Percentiles rank a stretch among this genome's conserved stretches.
These are phyloP conservation scores for Suillus occidentalis DNA, from an alignment of 768 basidiomycete genomes.

Conservation along the genomic window DNA sequence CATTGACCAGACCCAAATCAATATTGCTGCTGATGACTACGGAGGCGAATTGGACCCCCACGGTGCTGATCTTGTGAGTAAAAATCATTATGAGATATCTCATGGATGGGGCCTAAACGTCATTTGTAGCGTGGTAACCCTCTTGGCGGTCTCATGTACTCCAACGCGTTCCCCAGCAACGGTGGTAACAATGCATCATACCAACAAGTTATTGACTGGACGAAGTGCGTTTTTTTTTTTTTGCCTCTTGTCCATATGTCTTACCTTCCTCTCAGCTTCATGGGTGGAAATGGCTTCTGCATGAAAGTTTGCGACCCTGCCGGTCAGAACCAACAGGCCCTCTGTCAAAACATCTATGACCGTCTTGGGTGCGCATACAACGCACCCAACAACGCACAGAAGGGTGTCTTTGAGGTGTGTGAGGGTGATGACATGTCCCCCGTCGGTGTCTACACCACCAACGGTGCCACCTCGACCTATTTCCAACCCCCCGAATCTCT, in stretches of 20 bases:
- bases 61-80: conserved; percentile 54
- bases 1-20: conserved; percentile 59
- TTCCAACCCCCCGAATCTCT: conserved; percentile 48
- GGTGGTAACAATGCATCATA: conserved; percentile 40
- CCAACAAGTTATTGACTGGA: conserved; percentile 67
- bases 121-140: conserved; percentile 65
- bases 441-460: conserved; percentile 49
- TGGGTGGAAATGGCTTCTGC: conserved; percentile 66
- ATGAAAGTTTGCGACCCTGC: conserved; percentile 70
- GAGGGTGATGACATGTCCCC: conserved; percentile 61
- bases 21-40: conserved; percentile 49
- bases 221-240: conserved; percentile 46
- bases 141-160: conserved; percentile 64
- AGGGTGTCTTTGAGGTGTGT: conserved; percentile 65
- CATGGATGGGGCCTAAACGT: conserved; percentile 26
- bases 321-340: conserved; percentile 46
- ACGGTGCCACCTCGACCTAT: conserved; percentile 45
- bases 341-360: conserved; percentile 73
- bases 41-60: conserved; percentile 78
- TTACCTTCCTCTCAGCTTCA: conserved; percentile 52
- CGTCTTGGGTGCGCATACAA: conserved; percentile 77
- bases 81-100: conserved; percentile 26
- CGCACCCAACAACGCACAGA: conserved; percentile 60
- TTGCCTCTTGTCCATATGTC: background rate
- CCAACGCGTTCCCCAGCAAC: conserved; percentile 48